These are phyloP conservation scores for Syzygium malaccense DNA, from an alignment of 441 rosid genomes.

Conservation along the genomic window DNA sequence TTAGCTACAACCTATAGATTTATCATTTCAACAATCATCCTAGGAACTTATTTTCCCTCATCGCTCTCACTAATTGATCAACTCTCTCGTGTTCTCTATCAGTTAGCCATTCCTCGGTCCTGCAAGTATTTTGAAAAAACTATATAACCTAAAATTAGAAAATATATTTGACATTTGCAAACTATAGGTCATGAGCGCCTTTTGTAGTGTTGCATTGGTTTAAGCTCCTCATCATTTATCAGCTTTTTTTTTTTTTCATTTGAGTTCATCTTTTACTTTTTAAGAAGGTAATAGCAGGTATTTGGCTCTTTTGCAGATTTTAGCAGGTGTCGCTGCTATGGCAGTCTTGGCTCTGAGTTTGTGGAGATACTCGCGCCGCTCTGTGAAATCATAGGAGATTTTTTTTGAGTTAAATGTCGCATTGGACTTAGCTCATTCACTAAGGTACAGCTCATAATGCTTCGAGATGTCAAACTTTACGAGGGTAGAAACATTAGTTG, in stretches of 20 bases:
- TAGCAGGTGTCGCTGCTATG: constrained; percentile 52
- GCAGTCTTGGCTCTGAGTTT: constrained; percentile 39
- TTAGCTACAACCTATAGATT: neutral
- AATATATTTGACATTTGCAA: neutral
- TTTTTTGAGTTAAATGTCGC: neutral
- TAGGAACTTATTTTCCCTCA: neutral
- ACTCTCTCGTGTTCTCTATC: neutral
- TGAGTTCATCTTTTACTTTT: neutral
- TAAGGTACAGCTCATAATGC: neutral
- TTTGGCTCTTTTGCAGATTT: constrained; percentile 31
- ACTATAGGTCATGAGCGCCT: neutral
- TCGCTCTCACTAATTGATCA: neutral
- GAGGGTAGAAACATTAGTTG: neutral
- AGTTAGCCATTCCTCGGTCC: neutral
- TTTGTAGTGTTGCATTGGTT: neutral
- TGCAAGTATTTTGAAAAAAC: neutral
- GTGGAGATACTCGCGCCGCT: constrained; percentile 67
- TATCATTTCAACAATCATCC: neutral
- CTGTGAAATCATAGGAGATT: constrained; percentile 15
- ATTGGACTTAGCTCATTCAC: neutral
- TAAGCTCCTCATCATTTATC: neutral
- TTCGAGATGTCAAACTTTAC: neutral
- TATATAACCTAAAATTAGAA: neutral
- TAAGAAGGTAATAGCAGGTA: neutral
- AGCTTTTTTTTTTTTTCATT: neutral